Evolutionary conservation across 768 basidiomycete species (phyloP).

Genomic region (Suillus cothurnatus): DNA sequence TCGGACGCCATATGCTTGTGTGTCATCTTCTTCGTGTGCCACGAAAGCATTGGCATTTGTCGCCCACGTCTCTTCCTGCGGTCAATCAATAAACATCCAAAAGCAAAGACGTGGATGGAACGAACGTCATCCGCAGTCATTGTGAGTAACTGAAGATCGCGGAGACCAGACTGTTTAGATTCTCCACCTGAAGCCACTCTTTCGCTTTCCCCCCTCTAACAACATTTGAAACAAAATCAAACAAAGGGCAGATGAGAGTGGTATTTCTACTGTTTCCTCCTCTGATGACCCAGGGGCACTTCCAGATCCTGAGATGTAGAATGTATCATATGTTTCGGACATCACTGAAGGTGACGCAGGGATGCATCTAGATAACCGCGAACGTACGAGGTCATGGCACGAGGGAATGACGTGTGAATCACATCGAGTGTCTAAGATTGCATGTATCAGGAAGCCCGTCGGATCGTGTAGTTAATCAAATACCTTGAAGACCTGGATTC

Average conservation of each 20-base stretch:
- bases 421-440: constrained; percentile 69
- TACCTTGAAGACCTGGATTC: constrained; percentile 87
- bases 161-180: constrained; percentile 52
- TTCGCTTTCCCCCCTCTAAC: constrained; percentile 65
- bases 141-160: constrained; percentile 72
- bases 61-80: constrained; percentile 89
- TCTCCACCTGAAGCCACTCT: constrained; percentile 60
- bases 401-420: constrained; percentile 82
- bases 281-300: constrained; percentile 68
- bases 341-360: constrained; percentile 61
- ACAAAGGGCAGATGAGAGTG: constrained; percentile 72
- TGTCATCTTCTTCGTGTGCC: constrained; percentile 93
- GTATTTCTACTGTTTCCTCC: constrained; percentile 74
- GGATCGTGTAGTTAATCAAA: constrained; percentile 11
- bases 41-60: constrained; percentile 90
- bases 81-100: constrained; percentile 8
- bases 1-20: constrained; percentile 77
- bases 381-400: constrained; percentile 64
- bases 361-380: constrained; percentile 59
- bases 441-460: not conserved
- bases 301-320: constrained; percentile 60
- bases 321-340: constrained; percentile 60
- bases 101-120: constrained; percentile 11
- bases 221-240: constrained; percentile 77
- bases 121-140: constrained; percentile 90